Evolutionary conservation across 2,329 filamentous ascomycete genomes (phyloP), one percentile per base, ranked within the genome.

Genomic region (Neodidymelliopsis sp.): DNA sequence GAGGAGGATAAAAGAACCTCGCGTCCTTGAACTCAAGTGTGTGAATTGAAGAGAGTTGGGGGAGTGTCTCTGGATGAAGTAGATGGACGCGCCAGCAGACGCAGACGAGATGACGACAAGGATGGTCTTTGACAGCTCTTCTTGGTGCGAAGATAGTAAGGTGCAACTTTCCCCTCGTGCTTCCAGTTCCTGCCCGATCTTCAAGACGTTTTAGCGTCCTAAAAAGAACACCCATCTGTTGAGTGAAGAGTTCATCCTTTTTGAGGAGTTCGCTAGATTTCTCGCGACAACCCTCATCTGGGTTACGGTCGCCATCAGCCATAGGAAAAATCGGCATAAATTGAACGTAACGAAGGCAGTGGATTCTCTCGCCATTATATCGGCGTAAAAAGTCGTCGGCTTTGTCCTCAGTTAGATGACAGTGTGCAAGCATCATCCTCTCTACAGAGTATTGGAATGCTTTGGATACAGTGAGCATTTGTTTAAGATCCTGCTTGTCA

Each of bases 71-170:
- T 7, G 50, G 54, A 5, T 36, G 31, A 5, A 51, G 39, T 12
- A 61, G 41, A 28, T 57, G 54, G 12, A 52, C 31, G 8, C 58
- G 51, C 58, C 51, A 60, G 20, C 46, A 39, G 4, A 20, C 24
- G 18, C 22, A 20, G 6, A 20, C 18, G 20, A 10, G 19, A 20
- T 45, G 39, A 13, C 41, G n/a, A 12, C 43, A 41, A 30, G 45
- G 42, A 22, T 8, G 37, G 6, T 23, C 18, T 19, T 42, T 10
- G 11, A 42, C 29, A 6, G n/a, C 3, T 18, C 39, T n/a, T 4
- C 29, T 42, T 13, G 29, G 39, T 6, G 29, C 25, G 20, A 33
- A 42, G n/a, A 42, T 12, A 24, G 20, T 25, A n/a, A n/a, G n/a
- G n/a, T n/a, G n/a, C 13, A 34, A 19, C 15, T 42, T 28, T 19